These are phyloP conservation scores for Zalaria sp. DNA, from an alignment of 2,329 filamentous ascomycete species.

Conservation along the genomic window DNA sequence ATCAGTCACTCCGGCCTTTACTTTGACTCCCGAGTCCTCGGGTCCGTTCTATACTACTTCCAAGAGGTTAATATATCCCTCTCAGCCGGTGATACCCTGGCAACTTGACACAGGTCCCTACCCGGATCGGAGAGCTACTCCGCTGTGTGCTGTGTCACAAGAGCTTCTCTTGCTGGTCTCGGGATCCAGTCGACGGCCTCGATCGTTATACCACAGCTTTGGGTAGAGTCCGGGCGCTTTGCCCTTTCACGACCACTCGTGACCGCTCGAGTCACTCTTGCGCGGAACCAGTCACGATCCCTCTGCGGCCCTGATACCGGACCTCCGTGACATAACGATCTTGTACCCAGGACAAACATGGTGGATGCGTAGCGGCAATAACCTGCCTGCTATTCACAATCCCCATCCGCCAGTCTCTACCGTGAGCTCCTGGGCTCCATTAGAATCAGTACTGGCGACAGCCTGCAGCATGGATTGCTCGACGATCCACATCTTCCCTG, in stretches of 20 bases:
- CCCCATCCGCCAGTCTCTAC: not conserved
- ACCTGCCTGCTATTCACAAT: not conserved
- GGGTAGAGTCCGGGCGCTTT: not conserved
- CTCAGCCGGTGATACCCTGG: not conserved
- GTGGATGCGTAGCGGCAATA: not conserved
- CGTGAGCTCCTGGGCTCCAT: not conserved
- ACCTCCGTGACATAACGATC: not conserved
- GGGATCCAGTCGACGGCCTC: not conserved
- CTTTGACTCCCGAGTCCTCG: not conserved
- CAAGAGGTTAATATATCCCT: not conserved
- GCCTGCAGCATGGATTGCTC: conserved; percentile 2
- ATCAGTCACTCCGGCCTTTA: not conserved
- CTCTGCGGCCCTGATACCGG: no score
- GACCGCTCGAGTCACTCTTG: not conserved
- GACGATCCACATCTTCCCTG: not conserved
- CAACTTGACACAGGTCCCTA: not conserved
- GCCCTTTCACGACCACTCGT: not conserved
- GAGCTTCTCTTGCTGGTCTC: not conserved
- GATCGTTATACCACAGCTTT: not conserved
- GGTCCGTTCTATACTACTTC: not conserved
- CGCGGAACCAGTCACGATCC: not conserved
- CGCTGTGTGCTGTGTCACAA: not conserved
- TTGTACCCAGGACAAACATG: not conserved
- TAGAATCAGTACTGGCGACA: not conserved
- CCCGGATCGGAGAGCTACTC: not conserved